These are phyloP conservation scores for Ramaria rubella DNA, from an alignment of 768 basidiomycete genomes.

Conservation along the genomic window DNA sequence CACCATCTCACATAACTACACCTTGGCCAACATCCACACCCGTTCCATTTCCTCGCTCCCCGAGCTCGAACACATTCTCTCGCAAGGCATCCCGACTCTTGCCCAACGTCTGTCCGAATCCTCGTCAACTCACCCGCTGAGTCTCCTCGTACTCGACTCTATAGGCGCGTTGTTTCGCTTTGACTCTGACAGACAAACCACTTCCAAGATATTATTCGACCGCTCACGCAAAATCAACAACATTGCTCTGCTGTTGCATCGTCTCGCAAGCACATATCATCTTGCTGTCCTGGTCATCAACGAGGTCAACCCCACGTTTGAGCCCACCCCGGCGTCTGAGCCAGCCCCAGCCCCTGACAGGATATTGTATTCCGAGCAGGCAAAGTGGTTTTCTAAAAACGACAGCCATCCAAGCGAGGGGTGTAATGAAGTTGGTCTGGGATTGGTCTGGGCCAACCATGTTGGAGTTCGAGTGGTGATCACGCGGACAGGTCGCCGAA, in stretches of 20 bases:
- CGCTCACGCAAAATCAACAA: slow-evolving; percentile 65
- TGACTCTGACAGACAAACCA: slow-evolving; percentile 34
- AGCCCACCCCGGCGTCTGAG: slow-evolving; percentile 23
- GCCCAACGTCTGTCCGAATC: slow-evolving; percentile 31
- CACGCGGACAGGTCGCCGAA: slow-evolving; percentile 63
- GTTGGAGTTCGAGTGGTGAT: slow-evolving; percentile 83
- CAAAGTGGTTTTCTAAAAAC: slow-evolving; percentile 68
- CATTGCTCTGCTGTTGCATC: slow-evolving; percentile 65
- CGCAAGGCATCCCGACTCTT: slow-evolving; percentile 46
- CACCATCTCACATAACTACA: slow-evolving; percentile 37
- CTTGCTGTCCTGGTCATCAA: slow-evolving; percentile 82
- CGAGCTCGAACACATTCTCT: slow-evolving; percentile 49
- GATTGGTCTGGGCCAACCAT: slow-evolving; percentile 91
- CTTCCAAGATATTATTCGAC: slow-evolving; percentile 56
- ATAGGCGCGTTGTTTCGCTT: slow-evolving; percentile 80
- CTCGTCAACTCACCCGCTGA: slow-evolving; percentile 48
- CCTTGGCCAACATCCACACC: slow-evolving; percentile 56
- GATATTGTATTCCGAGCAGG: slow-evolving; percentile 64
- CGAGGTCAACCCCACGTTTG: slow-evolving; percentile 79
- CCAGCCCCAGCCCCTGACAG: slow-evolving; percentile 21
- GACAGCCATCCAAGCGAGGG: slow-evolving; percentile 51
- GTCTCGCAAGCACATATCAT: slow-evolving; percentile 53
- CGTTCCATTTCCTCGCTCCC: slow-evolving; percentile 49
- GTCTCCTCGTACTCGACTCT: slow-evolving; percentile 80
- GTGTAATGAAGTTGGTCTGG: slow-evolving; percentile 74